Evolutionary conservation across 371 early-diverging fungal species (phyloP), one percentile per base, ranked within the genome.

Genomic region (Rhizomucor pusillus): DNA sequence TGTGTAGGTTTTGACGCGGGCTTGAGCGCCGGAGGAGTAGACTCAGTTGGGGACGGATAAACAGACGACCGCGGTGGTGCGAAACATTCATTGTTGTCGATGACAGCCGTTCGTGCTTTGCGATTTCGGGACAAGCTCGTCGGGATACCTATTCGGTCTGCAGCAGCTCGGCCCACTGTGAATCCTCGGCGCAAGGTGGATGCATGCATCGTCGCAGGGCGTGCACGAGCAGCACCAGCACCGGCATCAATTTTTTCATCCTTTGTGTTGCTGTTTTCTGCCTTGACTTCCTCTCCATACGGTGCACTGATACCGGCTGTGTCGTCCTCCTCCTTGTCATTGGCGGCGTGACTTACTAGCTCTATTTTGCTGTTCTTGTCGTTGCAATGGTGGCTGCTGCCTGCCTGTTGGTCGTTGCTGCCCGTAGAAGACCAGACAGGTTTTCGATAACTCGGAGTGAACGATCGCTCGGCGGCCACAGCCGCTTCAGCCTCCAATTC

Each of bases 201-300:
- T 16, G 50, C 60, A 50, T 54, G 54, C 1, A 52, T 50, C 24
- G 54, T 59, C 16, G 29, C 60, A 7, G 60, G 54, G 3, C 60
- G 60, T 10, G 23, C 6, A 22, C 43, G 51, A 24, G 19, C 11
- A 3, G 5, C 16, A 51, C 3, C 24, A 12, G 7, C n/a, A 2
- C 24, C 29, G 5, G 3, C 7, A 7, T 29, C 7, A 3, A 5
- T 29, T 29, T 29, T 29, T 29, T 29, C 29, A 7, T 7, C 29
- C 5, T 3, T 7, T 7, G 29, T 7, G 29, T 3, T 29, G 29
- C n/a, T n/a, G n/a, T n/a, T n/a, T n/a, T 29, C 29, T 29, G 29
- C 29, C 7, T 29, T 29, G 5, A 29, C 7, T 7, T 29, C 29
- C 29, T 29, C n/a, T n/a, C n/a, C 7, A 29, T 5, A 7, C 7